Percentiles rank a stretch among this genome's conserved stretches.
These are phyloP conservation scores for Starmerella etchellsii DNA, from an alignment of 805 yeast genomes.

Conservation along the genomic window DNA sequence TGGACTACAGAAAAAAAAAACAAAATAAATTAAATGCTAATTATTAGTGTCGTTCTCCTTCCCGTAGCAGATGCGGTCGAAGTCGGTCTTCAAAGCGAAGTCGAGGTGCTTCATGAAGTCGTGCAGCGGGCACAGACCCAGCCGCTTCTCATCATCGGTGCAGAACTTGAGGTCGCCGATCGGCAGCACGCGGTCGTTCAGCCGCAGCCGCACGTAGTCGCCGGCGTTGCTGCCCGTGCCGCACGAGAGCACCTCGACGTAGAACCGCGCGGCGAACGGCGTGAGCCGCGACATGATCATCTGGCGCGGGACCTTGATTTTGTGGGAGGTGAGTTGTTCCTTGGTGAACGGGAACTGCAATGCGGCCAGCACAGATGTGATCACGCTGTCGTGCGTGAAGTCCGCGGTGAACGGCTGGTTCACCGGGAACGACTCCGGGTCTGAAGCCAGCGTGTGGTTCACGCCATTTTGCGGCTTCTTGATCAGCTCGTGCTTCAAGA, in stretches of 20 bases:
- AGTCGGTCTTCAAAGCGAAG: slow-evolving; percentile 23
- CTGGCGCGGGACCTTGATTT: slow-evolving; percentile 32
- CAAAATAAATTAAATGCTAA: not conserved
- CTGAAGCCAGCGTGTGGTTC: slow-evolving; percentile 32
- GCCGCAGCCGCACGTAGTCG: slow-evolving; percentile 25
- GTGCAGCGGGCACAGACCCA: slow-evolving; percentile 27
- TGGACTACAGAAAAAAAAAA: not conserved
- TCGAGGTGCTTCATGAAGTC: slow-evolving; percentile 24
- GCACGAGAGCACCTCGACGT: slow-evolving; percentile 31
- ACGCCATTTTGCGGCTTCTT: slow-evolving; percentile 36
- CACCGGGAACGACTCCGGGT: slow-evolving; percentile 28
- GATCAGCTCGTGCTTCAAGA: slow-evolving; percentile 38
- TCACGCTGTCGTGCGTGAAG: slow-evolving; percentile 64
- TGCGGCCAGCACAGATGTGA: slow-evolving; percentile 49
- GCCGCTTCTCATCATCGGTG: slow-evolving; percentile 19
- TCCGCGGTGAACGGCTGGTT: slow-evolving; percentile 48
- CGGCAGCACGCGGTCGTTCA: slow-evolving; percentile 31
- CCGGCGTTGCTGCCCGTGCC: slow-evolving; percentile 18
- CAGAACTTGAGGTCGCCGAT: slow-evolving; percentile 27
- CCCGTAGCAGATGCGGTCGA: slow-evolving; percentile 23
- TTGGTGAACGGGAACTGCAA: slow-evolving; percentile 38
- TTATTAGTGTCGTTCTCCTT: not conserved
- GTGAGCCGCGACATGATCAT: slow-evolving; percentile 31
- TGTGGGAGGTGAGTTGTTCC: slow-evolving; percentile 35
- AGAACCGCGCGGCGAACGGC: slow-evolving; percentile 33